Evolutionary conservation across 164 flowering plant genomes (phyloP).

Genomic region (Kalanchoe fedtschenkoi): DNA sequence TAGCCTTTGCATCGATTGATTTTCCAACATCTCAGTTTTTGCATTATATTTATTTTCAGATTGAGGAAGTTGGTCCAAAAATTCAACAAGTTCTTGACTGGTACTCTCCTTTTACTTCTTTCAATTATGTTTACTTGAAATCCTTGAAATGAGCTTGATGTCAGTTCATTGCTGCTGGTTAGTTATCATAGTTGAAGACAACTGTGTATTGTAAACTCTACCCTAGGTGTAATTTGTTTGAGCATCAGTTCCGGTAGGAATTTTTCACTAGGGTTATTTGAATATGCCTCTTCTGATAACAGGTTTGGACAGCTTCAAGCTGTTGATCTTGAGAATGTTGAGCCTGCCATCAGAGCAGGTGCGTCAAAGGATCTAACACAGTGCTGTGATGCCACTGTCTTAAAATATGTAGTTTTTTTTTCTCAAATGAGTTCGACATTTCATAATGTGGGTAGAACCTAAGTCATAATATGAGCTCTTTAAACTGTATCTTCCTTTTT

Average conservation of each 20-base stretch:
- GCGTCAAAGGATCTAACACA: background rate
- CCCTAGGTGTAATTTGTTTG: background rate
- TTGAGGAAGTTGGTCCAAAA: slow-evolving; percentile 79
- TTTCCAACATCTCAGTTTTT: background rate
- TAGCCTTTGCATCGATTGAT: background rate
- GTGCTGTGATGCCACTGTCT: no score
- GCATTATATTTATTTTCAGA: slow-evolving; percentile 24
- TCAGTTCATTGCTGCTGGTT: no score
- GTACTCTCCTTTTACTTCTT: slow-evolving; percentile 22
- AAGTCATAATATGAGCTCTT: background rate
- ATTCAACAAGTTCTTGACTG: slow-evolving; percentile 77
- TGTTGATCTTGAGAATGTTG: slow-evolving; percentile 69
- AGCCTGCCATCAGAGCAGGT: slow-evolving; percentile 93
- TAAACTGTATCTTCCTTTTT: background rate
- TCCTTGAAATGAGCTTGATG: background rate
- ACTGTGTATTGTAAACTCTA: no score
- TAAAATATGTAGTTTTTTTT: no score
- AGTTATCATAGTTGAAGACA: no score
- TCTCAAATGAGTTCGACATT: background rate
- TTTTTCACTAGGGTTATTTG: background rate
- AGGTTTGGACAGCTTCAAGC: slow-evolving; percentile 98
- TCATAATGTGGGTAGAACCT: background rate
- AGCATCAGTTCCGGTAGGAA: background rate
- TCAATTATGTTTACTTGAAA: background rate
- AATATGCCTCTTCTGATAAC: slow-evolving; percentile 5